Conservation (phyloP, 2,329 filamentous ascomycete genomes). For the Pyrenophora seminiperda region DNA sequence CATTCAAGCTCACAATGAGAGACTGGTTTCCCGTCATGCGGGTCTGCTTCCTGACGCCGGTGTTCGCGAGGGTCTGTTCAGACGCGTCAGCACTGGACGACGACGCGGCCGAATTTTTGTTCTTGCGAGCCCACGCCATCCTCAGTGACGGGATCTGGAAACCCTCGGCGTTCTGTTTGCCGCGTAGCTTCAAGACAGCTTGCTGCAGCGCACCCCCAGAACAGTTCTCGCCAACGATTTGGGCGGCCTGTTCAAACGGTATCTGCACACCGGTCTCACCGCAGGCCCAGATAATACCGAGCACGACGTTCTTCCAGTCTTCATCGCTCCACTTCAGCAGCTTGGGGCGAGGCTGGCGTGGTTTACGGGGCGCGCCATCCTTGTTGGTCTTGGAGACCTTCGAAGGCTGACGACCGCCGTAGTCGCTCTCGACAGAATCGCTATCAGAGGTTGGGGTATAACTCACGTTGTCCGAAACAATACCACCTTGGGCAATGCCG, state of each 20-base stretch:
- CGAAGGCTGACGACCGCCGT: slow-evolving; percentile 13
- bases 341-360: slow-evolving; percentile 35
- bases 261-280: slow-evolving; percentile 37
- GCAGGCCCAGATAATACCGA: slow-evolving; percentile 40
- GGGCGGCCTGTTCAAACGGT: slow-evolving; percentile 39
- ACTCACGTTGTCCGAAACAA: slow-evolving; percentile 14
- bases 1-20: slow-evolving; percentile 18
- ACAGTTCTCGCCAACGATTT: slow-evolving; percentile 28
- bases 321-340: slow-evolving; percentile 39
- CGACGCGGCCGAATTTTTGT: slow-evolving; percentile 2
- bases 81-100: slow-evolving; percentile 10
- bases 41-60: slow-evolving; percentile 12
- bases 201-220: slow-evolving; percentile 42
- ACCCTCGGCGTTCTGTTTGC: slow-evolving; percentile 29
- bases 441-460: slow-evolving; percentile 13
- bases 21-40: slow-evolving; percentile 13
- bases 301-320: slow-evolving; percentile 35
- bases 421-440: slow-evolving; percentile 22
- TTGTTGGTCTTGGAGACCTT: slow-evolving; percentile 37
- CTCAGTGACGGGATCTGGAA: slow-evolving; percentile 26
- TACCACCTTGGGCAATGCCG: no score
- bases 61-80: slow-evolving; percentile 10
- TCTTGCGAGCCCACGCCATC: slow-evolving; percentile 35
- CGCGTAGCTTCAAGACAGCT: slow-evolving; percentile 39
- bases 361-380: slow-evolving; percentile 35